Evolutionary conservation across 2,329 filamentous ascomycete species (phyloP), one percentile per base, ranked within the genome.

Genomic region (Daldinia sp.): DNA sequence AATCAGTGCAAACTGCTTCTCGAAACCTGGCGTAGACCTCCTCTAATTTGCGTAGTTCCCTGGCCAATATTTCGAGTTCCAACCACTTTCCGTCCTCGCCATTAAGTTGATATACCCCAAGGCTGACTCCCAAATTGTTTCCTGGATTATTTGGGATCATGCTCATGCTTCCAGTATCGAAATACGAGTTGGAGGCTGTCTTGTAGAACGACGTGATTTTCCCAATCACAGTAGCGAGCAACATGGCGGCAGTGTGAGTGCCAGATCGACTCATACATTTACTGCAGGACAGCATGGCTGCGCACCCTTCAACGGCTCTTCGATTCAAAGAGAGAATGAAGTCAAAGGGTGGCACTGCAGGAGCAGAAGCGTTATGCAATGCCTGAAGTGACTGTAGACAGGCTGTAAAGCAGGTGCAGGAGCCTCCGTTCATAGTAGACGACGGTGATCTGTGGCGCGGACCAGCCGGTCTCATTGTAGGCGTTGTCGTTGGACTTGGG

Each of bases 131-230:
- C 0, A 81, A 71, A 4, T 74, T 76, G 7, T 67, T 73, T 2
- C 63, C 68, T 6, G 46, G 65, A 41, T 53, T 70, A 46, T 56
- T 72, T 26, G 66, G 65, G 6, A 62, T 59, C 39, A 66, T 67
- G 7, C 63, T 63, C 15, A 76, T 71, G 6, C 54, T 64, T n/a
- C 72, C 69, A 44, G 74, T 69, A 42, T 81, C 81, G 64, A 82
- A 82, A 63, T 82, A 80, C 3, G 78, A 75, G 54, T 81, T 76
- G 9, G 78, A 81, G 1, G 81, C 82, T 18, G 78, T 79, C 63
- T 80, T 82, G 74, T 86, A 86, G 59, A 84, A 81, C 1, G 80
- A 81, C 1, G 83, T 81, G 53, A 85, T 82, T 72, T 85, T 83
- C 55, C 81, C 81, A 18, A 87, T 81, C 20, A 86, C 78, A 0